Conservation (phyloP, 2,329 filamentous ascomycete species). For the Coniochaeta sp. region DNA sequence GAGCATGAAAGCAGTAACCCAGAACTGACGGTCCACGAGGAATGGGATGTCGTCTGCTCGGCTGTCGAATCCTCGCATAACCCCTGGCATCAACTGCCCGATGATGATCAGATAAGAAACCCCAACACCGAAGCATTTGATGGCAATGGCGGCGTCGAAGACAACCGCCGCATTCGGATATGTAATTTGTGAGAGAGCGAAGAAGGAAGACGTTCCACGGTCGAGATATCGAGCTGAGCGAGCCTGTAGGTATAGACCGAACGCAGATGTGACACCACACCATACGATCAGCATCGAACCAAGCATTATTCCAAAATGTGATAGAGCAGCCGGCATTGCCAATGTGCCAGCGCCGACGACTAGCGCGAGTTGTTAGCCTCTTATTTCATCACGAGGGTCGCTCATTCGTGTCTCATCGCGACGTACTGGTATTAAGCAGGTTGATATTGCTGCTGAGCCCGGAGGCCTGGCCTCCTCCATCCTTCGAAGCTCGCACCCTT, state of each 20-base stretch:
- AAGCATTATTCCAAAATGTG: conserved; percentile 87
- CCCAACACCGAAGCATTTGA: conserved; percentile 97
- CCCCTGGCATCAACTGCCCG: conserved; percentile 94
- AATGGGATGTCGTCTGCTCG: conserved; percentile 59
- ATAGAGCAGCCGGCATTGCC: conserved; percentile 91
- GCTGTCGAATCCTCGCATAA: conserved; percentile 72
- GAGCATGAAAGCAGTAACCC: conserved; percentile 97
- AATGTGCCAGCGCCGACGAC: conserved; percentile 91
- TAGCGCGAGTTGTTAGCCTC: conserved; percentile 24
- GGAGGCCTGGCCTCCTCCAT: conserved; percentile 73
- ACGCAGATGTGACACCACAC: conserved; percentile 82
- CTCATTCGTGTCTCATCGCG: not conserved
- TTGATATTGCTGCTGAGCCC: conserved; percentile 92
- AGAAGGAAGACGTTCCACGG: conserved; percentile 82
- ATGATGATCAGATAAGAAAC: conserved; percentile 99
- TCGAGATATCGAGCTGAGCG: conserved; percentile 91
- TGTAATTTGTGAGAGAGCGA: conserved; percentile 92
- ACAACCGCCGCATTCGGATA: conserved; percentile 94
- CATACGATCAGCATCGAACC: conserved; percentile 81
- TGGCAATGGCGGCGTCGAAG: conserved; percentile 90
- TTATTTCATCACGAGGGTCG: conserved; percentile 2
- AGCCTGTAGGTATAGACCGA: conserved; percentile 91
- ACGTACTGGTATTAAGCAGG: conserved; percentile 85
- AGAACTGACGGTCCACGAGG: conserved; percentile 85
- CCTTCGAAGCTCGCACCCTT: conserved; percentile 58